A percentile compares a stretch with the other conserved stretches of the same genome.
phyloP scores from a whole-genome alignment of 169 alveolate genomes.

The Miamiensis avidus region DNA sequence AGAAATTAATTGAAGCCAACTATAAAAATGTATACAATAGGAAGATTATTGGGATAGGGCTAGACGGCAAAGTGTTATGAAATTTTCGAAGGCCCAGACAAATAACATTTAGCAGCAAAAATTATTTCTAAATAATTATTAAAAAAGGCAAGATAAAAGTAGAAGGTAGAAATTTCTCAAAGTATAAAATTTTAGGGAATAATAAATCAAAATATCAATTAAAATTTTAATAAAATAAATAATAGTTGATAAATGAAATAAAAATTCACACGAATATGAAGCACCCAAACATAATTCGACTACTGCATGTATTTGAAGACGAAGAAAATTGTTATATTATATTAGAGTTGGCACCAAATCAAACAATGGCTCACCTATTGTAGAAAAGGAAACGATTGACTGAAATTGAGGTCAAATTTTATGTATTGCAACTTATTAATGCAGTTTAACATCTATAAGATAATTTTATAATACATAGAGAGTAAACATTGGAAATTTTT shows the following conservation, averaged over 20 bases:
- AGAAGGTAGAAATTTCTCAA: background rate
- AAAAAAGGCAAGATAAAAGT: background rate
- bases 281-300: slow-evolving; percentile 65
- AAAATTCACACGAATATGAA: slow-evolving; percentile 57
- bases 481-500: background rate
- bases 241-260: slow-evolving; percentile 76
- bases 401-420: slow-evolving; percentile 61
- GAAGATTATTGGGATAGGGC: background rate
- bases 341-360: slow-evolving; percentile 70
- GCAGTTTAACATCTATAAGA: slow-evolving; percentile 51
- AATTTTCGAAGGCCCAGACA: background rate
- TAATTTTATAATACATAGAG: slow-evolving; percentile 52
- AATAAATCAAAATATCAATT: too few relatives aligned
- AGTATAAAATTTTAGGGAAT: too few relatives aligned
- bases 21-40: too few relatives aligned
- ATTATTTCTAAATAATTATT: background rate
- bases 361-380: slow-evolving; percentile 64
- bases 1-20: background rate
- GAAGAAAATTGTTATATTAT: slow-evolving; percentile 69
- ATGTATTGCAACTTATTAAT: slow-evolving; percentile 44
- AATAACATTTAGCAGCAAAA: background rate
- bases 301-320: slow-evolving; percentile 80
- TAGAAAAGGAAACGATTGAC: slow-evolving; percentile 61
- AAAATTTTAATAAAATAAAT: too few relatives aligned
- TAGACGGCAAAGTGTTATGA: background rate